Conservation (phyloP, 495 filamentous ascomycete species). For the Xylaria venustula region DNA sequence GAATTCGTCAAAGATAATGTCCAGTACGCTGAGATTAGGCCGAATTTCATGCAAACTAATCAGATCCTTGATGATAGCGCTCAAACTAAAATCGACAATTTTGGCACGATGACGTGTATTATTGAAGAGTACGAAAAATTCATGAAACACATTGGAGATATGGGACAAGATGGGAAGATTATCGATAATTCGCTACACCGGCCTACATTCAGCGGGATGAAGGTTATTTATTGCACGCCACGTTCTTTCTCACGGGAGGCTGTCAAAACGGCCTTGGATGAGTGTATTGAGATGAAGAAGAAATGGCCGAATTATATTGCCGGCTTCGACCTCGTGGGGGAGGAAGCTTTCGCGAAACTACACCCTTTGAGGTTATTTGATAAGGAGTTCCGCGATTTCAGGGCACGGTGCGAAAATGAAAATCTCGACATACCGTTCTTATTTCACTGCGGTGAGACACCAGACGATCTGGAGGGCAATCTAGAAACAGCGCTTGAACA, state of each 20-base stretch:
- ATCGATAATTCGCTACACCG: slow-evolving; percentile 20
- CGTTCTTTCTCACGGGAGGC: slow-evolving; percentile 55
- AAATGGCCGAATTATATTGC: slow-evolving; percentile 69
- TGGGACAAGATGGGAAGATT: slow-evolving; percentile 23
- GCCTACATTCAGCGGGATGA: slow-evolving; percentile 41
- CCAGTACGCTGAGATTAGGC: slow-evolving; percentile 58
- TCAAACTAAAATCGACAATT: slow-evolving; percentile 38
- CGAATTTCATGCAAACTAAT: slow-evolving; percentile 57
- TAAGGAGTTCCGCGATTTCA: slow-evolving; percentile 81
- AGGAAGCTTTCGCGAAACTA: slow-evolving; percentile 65
- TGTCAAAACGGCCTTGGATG: slow-evolving; percentile 65
- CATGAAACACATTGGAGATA: slow-evolving; percentile 34
- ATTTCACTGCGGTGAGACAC: slow-evolving; percentile 90
- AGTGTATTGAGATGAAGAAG: slow-evolving; percentile 76
- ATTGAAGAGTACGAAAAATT: slow-evolving; percentile 46
- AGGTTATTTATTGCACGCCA: slow-evolving; percentile 54
- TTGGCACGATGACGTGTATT: slow-evolving; percentile 51
- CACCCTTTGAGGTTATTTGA: slow-evolving; percentile 68
- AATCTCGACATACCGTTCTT: slow-evolving; percentile 86
- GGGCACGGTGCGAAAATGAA: slow-evolving; percentile 63
- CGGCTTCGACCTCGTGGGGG: slow-evolving; percentile 84
- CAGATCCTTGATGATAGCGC: slow-evolving; percentile 49
- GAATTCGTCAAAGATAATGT: slow-evolving; percentile 55
- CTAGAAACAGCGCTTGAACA: slow-evolving; percentile 85
- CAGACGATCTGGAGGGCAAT: slow-evolving; percentile 80